Evolutionary conservation across 192 early-diverging fungal species (phyloP).

Genomic region (Dimargaris xerosporica): DNA sequence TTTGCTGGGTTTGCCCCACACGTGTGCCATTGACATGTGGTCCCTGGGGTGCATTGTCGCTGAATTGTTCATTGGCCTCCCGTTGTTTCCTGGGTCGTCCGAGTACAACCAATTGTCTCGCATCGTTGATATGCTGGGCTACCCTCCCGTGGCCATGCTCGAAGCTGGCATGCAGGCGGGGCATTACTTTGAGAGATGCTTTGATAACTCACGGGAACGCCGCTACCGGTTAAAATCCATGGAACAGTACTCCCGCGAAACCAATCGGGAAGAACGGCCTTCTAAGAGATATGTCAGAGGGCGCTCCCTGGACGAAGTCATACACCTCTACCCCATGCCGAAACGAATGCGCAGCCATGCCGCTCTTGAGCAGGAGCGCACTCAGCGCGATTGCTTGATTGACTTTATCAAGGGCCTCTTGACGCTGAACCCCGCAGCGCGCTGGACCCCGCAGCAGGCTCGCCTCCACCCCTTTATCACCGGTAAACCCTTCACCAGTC

Average conservation of each 20-base stretch:
- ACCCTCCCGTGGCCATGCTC: conserved; percentile 82
- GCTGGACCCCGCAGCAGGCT: conserved; percentile 94
- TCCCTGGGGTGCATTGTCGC: conserved; percentile 95
- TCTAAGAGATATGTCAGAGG: conserved; percentile 88
- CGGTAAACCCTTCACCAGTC: conserved; percentile 56
- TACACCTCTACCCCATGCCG: conserved; percentile 69
- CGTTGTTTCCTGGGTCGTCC: conserved; percentile 87
- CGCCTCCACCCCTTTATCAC: conserved; percentile 92
- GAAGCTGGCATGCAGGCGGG: conserved; percentile 81
- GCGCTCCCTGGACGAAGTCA: conserved; percentile 71
- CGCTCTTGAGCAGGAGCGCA: conserved; percentile 30
- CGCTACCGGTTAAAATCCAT: conserved; percentile 60
- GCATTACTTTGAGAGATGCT: conserved; percentile 62
- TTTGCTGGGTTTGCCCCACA: conserved; percentile 83
- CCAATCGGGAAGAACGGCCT: conserved; percentile 70
- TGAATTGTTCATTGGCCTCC: conserved; percentile 88
- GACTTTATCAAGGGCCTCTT: conserved; percentile 89
- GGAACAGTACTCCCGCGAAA: conserved; percentile 68
- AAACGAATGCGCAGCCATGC: conserved; percentile 28
- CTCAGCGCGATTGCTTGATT: conserved; percentile 52
- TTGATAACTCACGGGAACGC: conserved; percentile 24
- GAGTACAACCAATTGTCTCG: conserved; percentile 92
- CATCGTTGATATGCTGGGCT: conserved; percentile 86
- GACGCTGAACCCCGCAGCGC: conserved; percentile 75
- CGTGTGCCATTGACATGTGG: conserved; percentile 95